Percentiles rank a stretch among this genome's conserved stretches.
Evolutionary conservation across 2,329 filamentous ascomycete species (phyloP).

Genomic region (Decorospora gaudefroyi): DNA sequence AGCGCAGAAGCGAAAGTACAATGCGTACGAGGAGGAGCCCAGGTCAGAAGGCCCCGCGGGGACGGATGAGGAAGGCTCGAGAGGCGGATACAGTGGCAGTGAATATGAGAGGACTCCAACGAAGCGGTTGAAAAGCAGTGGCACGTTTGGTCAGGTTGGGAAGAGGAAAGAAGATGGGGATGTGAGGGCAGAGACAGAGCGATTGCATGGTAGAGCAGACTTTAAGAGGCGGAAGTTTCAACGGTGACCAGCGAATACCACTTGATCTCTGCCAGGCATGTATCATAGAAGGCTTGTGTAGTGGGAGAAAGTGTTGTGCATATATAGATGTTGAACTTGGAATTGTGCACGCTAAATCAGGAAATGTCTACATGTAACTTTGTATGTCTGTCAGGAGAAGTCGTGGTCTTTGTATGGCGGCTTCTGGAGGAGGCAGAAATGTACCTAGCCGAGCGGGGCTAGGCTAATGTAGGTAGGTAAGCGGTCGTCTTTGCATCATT

Average conservation of each 20-base stretch:
- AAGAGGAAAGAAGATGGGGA: conserved; percentile 27
- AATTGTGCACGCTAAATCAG: too few species aligned
- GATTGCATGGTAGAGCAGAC: conserved; percentile 15
- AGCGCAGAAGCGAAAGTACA: conserved; percentile 43
- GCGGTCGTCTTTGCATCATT: conserved; percentile 36
- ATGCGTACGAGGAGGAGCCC: conserved; percentile 32
- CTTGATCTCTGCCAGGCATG: neutral
- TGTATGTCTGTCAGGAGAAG: too few species aligned
- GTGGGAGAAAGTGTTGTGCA: too few species aligned
- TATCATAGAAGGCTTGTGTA: too few species aligned
- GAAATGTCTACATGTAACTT: too few species aligned
- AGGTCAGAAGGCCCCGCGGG: conserved; percentile 24
- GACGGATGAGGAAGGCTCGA: conserved; percentile 18
- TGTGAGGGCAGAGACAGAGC: conserved; percentile 4
- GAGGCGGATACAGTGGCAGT: conserved; percentile 11
- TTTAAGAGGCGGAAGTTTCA: conserved; percentile 27
- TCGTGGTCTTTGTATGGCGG: too few species aligned
- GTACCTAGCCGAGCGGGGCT: conserved; percentile 38
- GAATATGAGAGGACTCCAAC: conserved; percentile 28
- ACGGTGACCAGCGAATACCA: neutral
- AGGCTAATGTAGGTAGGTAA: too few species aligned
- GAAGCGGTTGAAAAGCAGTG: conserved; percentile 35
- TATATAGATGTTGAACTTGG: neutral
- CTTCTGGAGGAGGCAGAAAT: too few species aligned
- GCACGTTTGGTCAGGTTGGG: conserved; percentile 27